Conservation (phyloP, 805 yeast species). For the Zygotorulaspora sp. region DNA sequence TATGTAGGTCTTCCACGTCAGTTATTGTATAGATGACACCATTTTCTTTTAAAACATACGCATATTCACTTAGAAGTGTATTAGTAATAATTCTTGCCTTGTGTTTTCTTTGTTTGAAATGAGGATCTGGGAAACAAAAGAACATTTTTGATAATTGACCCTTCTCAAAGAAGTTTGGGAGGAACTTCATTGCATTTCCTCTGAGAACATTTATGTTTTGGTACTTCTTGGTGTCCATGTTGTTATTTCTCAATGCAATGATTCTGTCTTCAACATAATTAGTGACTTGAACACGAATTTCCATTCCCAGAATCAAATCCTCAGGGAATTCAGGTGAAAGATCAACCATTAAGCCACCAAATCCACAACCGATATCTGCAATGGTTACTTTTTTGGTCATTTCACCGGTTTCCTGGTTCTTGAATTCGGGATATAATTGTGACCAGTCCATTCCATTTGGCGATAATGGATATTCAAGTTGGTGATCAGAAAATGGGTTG, state of each 20-base stretch:
- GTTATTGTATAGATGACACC: constrained; percentile 93
- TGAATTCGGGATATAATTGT: constrained; percentile 61
- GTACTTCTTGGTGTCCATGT: constrained; percentile 40
- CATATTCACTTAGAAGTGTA: constrained; percentile 86
- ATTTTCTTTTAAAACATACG: constrained; percentile 78
- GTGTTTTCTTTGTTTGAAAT: constrained; percentile 94
- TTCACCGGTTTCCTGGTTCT: constrained; percentile 38
- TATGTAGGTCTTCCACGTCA: constrained; percentile 87
- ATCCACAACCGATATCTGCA: constrained; percentile 97
- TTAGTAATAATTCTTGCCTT: constrained; percentile 93
- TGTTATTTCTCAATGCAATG: constrained; percentile 66
- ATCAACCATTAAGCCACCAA: constrained; percentile 83
- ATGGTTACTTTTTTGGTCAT: constrained; percentile 63
- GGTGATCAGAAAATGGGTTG: constrained; percentile 94
- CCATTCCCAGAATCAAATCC: constrained; percentile 84
- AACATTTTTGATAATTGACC: constrained; percentile 86
- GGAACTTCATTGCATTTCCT: constrained; percentile 95
- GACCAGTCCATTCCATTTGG: constrained; percentile 90
- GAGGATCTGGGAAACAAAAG: constrained; percentile 99
- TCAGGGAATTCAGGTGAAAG: constrained; percentile 75
- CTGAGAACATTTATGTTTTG: constrained; percentile 86
- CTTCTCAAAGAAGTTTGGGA: constrained; percentile 86
- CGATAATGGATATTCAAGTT: constrained; percentile 75
- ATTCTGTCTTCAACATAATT: constrained; percentile 95
- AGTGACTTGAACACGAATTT: constrained; percentile 95